Evolutionary conservation across 192 early-diverging fungal genomes (phyloP).

Genomic region (Rhizoclosmatium globosum): DNA sequence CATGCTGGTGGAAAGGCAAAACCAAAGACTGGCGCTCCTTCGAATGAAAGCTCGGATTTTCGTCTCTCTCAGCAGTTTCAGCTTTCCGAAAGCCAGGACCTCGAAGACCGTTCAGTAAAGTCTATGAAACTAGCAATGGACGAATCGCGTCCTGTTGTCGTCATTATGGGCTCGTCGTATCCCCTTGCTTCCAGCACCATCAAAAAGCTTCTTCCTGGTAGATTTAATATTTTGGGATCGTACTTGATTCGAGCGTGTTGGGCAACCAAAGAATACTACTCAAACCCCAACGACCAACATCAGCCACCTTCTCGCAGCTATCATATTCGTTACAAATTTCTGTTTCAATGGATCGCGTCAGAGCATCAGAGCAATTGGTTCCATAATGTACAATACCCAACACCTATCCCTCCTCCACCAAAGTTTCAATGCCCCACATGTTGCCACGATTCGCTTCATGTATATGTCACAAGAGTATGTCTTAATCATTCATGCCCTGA

Average conservation of each 20-base stretch:
- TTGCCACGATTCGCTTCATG: background rate
- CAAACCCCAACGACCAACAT: background rate
- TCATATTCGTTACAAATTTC: slow-evolving; percentile 25
- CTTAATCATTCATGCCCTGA: slow-evolving; percentile 14
- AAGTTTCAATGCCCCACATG: slow-evolving; percentile 10
- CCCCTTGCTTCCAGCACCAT: background rate
- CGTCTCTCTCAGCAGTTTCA: background rate
- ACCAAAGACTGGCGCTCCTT: background rate
- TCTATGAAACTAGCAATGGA: slow-evolving; percentile 4
- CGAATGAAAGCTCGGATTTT: background rate
- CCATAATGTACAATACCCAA: background rate
- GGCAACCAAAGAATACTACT: slow-evolving; percentile 10
- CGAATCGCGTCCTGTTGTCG: background rate
- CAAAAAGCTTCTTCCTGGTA: background rate
- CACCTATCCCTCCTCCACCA: background rate
- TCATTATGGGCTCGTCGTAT: slow-evolving; percentile 25
- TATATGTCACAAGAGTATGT: background rate
- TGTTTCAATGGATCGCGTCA: slow-evolving; percentile 27
- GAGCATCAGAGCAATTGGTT: slow-evolving; percentile 13
- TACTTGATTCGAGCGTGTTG: slow-evolving; percentile 12
- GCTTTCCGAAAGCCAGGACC: background rate
- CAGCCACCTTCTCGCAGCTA: background rate
- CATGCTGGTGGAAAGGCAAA: slow-evolving; percentile 20
- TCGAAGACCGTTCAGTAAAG: background rate
- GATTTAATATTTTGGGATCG: slow-evolving; percentile 20